Evolutionary conservation across 2,329 filamentous ascomycete genomes (phyloP).

Genomic region (Monosporascus sp.): DNA sequence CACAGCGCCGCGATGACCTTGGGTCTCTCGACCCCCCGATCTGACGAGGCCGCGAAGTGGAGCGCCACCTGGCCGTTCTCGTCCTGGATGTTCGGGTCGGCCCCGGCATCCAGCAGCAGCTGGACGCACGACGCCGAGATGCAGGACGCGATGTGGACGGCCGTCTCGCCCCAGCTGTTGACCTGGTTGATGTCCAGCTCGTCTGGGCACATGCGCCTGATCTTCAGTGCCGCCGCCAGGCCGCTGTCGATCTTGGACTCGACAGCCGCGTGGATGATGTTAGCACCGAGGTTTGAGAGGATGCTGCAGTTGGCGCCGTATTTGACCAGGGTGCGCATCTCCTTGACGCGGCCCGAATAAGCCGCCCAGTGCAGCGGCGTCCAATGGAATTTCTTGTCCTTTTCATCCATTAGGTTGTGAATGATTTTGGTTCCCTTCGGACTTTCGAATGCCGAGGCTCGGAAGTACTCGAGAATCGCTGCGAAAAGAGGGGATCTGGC

Average conservation of each 20-base stretch:
- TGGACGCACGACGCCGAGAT: neutral
- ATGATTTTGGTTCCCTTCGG: neutral
- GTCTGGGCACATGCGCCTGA: neutral
- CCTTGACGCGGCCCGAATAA: neutral
- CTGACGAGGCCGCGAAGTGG: neutral
- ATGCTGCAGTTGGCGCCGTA: neutral
- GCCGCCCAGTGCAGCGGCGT: constrained; percentile 1
- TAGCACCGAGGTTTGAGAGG: neutral
- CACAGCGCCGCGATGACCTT: neutral
- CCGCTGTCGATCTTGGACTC: neutral
- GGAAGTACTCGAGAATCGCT: neutral
- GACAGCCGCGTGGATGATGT: neutral
- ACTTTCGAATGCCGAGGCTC: neutral
- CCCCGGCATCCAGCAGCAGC: neutral
- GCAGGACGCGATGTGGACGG: neutral
- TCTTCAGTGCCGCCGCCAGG: neutral
- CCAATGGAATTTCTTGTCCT: constrained; percentile 1
- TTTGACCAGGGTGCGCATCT: neutral
- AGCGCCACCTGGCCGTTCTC: neutral
- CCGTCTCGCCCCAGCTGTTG: neutral
- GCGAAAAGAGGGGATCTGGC: neutral
- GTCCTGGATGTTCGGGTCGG: neutral
- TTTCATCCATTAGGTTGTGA: neutral
- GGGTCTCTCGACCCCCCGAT: neutral
- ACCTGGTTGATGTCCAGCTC: neutral